A percentile compares a stretch with the other conserved stretches of the same genome.
Evolutionary conservation across 306 rosid genomes (phyloP).

Genomic region (Prinsepia uniflora): DNA sequence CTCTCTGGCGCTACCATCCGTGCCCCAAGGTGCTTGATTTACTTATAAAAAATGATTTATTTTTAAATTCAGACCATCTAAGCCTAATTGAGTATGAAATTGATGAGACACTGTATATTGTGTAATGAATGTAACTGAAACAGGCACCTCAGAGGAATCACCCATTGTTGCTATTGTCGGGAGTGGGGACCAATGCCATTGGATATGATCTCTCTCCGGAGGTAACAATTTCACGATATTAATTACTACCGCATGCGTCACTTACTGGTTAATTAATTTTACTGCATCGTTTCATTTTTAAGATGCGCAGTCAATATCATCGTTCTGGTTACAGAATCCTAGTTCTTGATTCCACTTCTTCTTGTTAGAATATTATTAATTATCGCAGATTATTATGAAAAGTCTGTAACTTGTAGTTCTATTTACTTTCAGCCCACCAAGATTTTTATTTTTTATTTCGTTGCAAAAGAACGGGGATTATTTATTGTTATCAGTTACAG

Average conservation of each 20-base stretch:
- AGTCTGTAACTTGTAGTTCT: neutral
- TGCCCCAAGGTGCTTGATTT: constrained; percentile 47
- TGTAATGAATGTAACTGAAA: neutral
- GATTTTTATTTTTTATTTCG: neutral
- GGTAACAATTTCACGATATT: constrained; percentile 29
- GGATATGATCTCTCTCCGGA: constrained; percentile 92
- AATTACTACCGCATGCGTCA: neutral
- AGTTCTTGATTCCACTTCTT: neutral
- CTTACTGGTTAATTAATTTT: neutral
- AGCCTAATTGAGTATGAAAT: neutral
- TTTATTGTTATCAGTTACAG: neutral
- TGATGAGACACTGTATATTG: neutral
- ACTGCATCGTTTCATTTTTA: too few species aligned
- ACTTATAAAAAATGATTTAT: neutral
- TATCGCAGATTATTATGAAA: neutral
- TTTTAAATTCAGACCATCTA: neutral
- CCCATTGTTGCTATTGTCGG: constrained; percentile 80
- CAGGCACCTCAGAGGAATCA: constrained; percentile 90
- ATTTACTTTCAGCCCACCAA: too few species aligned
- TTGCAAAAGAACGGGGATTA: neutral
- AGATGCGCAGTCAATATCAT: neutral
- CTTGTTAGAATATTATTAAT: neutral
- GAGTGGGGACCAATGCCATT: constrained; percentile 95
- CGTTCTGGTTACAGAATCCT: neutral
- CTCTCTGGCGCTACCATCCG: constrained; percentile 95